phyloP scores from a whole-genome alignment of 1,139 yeast species.

The Ogataea hybrid region DNA sequence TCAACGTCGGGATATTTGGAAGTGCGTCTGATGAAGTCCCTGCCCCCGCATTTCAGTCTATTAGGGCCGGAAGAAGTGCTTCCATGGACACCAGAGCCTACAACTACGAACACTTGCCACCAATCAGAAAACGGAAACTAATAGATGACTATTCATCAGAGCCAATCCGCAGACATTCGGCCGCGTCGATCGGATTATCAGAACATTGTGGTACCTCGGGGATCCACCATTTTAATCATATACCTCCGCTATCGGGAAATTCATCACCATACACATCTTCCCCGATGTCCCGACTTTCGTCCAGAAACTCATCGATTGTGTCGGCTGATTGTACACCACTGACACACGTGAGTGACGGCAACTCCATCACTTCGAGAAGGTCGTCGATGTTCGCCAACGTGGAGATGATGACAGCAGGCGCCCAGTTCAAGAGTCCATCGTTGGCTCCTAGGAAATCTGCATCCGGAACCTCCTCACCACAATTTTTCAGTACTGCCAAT shows the following conservation, averaged over 20 bases:
- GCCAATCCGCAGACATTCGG: slow-evolving; percentile 33
- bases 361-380: slow-evolving; percentile 19
- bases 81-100: slow-evolving; percentile 24
- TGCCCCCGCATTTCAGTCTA: slow-evolving; percentile 18
- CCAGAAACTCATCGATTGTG: slow-evolving; percentile 28
- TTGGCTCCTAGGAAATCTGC: slow-evolving; percentile 23
- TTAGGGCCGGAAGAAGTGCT: slow-evolving; percentile 22
- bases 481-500: slow-evolving; percentile 12
- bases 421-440: slow-evolving; percentile 22
- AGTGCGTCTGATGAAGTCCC: background rate
- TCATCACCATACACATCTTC: slow-evolving; percentile 27
- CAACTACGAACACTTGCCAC: slow-evolving; percentile 16
- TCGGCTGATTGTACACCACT: slow-evolving; percentile 28
- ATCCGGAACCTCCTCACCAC: slow-evolving; percentile 24
- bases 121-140: slow-evolving; percentile 27
- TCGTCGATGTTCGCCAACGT: slow-evolving; percentile 21
- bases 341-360: slow-evolving; percentile 19
- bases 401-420: slow-evolving; percentile 1
- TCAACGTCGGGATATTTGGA: slow-evolving; percentile 25
- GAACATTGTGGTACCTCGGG: slow-evolving; percentile 1
- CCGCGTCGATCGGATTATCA: slow-evolving; percentile 28
- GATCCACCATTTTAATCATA: slow-evolving; percentile 6
- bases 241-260: slow-evolving; percentile 13
- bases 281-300: slow-evolving; percentile 27
- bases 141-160: slow-evolving; percentile 24